Evolutionary conservation across 73 alveolate genomes (phyloP).

Genomic region (Tetrahymena thermophila): DNA sequence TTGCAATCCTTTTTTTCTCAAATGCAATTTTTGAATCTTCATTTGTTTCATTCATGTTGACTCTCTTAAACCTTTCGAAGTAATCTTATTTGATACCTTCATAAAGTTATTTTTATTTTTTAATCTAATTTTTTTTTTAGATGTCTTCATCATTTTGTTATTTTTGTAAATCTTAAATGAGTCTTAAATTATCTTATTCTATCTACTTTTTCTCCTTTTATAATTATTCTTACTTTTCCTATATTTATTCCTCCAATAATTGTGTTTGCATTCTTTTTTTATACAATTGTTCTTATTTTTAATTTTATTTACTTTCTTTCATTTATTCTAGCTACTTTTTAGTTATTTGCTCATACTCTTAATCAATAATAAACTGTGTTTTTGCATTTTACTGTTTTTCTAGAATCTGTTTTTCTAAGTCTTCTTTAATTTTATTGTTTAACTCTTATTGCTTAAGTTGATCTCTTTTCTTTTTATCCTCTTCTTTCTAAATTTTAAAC

Average conservation of each 20-base stretch:
- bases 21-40: background rate
- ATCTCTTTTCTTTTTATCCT: background rate
- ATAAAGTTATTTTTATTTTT: background rate
- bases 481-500: background rate
- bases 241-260: background rate
- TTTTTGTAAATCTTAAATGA: background rate
- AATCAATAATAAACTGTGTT: background rate
- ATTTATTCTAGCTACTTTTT: background rate
- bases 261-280: background rate
- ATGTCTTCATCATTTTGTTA: background rate
- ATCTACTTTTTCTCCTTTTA: background rate
- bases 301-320: background rate
- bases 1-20: background rate
- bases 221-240: background rate
- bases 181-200: background rate
- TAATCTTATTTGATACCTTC: background rate
- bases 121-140: background rate
- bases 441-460: background rate
- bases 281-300: background rate
- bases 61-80: background rate
- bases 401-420: background rate
- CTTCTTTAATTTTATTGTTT: background rate
- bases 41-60: background rate
- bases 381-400: background rate
- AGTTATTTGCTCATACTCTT: background rate